Evolutionary conservation across 1,284 basidiomycete genomes (phyloP), one percentile per base, ranked within the genome.

Genomic region (Irpex sp.): DNA sequence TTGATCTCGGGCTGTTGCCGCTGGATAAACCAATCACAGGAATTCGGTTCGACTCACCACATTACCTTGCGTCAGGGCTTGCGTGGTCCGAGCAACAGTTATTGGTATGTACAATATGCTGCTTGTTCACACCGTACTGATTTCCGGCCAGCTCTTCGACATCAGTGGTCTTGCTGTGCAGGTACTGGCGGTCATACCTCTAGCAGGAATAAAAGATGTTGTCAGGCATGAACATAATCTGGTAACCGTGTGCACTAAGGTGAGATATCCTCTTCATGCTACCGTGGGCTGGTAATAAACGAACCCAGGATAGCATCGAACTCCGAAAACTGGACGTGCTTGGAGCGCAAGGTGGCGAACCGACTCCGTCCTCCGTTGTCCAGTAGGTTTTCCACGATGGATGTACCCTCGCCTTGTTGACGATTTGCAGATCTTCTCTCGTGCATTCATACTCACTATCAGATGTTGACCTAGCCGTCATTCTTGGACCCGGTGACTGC

Each of bases 41-140:
- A 3, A 68, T 82, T 47, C 75, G 73, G 15, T 71, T 74, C 15
- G 70, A 71, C 31, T 65, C 48, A 7, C 15, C 51, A 67, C 1
- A 68, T 69, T n/a, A 71, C 65, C 37, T 64, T 79, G 9, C 72
- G 76, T 21, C 54, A 17, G 78, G 79, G 0, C 63, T 81, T 19
- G 74, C 72, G 13, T 87, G 85, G 85, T 79, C 82, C 0, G 73
- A 78, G 34, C 59, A 72, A 9, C 75, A 79, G 59, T 63, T 86
- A 13, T 71, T 75, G 59, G 85, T 85, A 67, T 63, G 80, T 73
- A 11, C 58, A 21, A 19, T 19, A 13, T 6, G 15, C 7, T 60
- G 17, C 49, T 11, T 61, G n/a, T n/a, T n/a, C 48, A 51, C 44
- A 7, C 13, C 21, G 13, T 58, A 15, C 19, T 26, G 36, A 5